Base-by-base conservation (phyloP, 169 alveolate genomes). In the Theileria luwenshuni region DNA sequence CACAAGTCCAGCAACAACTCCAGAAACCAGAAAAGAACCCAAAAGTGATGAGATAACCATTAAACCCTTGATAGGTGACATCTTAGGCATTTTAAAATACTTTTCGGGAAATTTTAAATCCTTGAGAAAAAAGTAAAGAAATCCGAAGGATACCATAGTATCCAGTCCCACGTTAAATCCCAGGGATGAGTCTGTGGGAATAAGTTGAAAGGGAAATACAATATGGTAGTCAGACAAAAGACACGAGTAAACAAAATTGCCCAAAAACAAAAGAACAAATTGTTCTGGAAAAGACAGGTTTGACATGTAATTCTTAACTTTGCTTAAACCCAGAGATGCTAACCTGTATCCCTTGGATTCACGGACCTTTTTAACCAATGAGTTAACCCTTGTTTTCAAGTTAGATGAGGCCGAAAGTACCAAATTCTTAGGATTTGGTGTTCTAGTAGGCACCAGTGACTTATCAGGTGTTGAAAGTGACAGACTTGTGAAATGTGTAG, bases 151-250 rank as follows among this genome's bases (percentile, higher is more conserved):
- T 1, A 61, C 47, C 5, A 77, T 13, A 13, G 86, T 62, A 33
- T 77, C 86, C 23, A 77, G 47, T 8, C 83, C 76, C 3, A 77
- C 27, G 7, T 69, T 75, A 13, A 42, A 69, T 23, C 80, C 80
- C 8, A 69, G 56, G 17, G 83, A 81, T 3, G 83, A 77, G 28
- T 72, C 64, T 2, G 43, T 25, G 0, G 86, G 86, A 7, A 77
- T 13, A 25, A 77, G 38, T 25, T 77, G 86, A 33, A 41, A 77
- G 10, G 86, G 86, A 27, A 61, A 63, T n/a, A 71, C 28, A 1
- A 77, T 59, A 19, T 71, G 65, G 45, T 45, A 61, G 10, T 32
- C 42, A n/a, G 83, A 68, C 23, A 77, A 41, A 15, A 17, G 21
- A 49, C 69, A 48, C 1, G 59, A 60, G 23, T 77, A 71, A 21